Percentiles rank a stretch among this genome's conserved stretches.
Conservation (phyloP, 2,329 filamentous ascomycete species). For the Dothistroma pini region DNA sequence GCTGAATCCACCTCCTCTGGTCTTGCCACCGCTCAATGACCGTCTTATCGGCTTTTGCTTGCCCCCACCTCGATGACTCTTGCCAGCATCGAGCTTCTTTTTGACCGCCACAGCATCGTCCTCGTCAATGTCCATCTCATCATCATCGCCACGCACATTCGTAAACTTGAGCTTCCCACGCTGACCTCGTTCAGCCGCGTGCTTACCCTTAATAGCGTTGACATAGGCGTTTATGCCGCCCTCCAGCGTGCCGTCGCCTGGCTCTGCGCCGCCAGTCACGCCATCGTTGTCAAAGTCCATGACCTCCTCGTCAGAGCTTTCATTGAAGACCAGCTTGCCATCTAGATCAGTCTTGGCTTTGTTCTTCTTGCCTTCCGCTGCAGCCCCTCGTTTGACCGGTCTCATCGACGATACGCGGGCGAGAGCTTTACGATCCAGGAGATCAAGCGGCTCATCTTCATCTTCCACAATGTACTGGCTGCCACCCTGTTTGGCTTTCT, state of each 20-base stretch:
- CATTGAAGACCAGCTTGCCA: constrained; percentile 74
- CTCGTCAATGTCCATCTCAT: constrained; percentile 47
- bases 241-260: constrained; percentile 43
- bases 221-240: constrained; percentile 59
- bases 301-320: constrained; percentile 39
- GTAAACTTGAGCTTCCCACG: constrained; percentile 60
- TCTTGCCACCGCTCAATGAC: constrained; percentile 27
- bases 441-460: constrained; percentile 89
- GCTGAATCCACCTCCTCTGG: constrained; percentile 7
- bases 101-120: constrained; percentile 38
- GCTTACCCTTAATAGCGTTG: constrained; percentile 57
- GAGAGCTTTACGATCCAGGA: constrained; percentile 82
- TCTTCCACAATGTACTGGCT: constrained; percentile 89
- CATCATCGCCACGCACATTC: constrained; percentile 43
- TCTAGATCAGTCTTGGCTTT: constrained; percentile 71
- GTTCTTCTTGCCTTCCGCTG: constrained; percentile 41
- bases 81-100: constrained; percentile 31
- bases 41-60: constrained; percentile 26
- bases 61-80: constrained; percentile 16
- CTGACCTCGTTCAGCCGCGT: constrained; percentile 56
- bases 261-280: constrained; percentile 31
- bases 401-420: constrained; percentile 92
- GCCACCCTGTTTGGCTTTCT: constrained; percentile 53
- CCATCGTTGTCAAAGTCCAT: constrained; percentile 59
- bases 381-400: constrained; percentile 59